Evolutionary conservation across 2,329 filamentous ascomycete species (phyloP), one percentile per base, ranked within the genome.

Genomic region (Apiospora hydei): DNA sequence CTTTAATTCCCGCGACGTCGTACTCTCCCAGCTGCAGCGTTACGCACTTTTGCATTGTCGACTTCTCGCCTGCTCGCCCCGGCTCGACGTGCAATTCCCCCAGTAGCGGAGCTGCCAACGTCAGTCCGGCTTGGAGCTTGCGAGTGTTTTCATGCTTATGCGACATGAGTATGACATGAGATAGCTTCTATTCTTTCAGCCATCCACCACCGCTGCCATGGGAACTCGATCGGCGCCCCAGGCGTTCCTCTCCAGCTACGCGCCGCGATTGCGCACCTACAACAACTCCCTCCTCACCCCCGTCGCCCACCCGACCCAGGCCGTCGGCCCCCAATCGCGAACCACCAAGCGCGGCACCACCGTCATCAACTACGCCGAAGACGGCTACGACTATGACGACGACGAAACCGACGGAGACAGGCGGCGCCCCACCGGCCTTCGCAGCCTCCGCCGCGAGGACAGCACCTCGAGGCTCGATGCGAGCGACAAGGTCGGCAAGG

Each of bases 271-370:
- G 80, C 94, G 96, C 81, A 90, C 91, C 75, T 98, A 97, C 85
- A 94, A 93, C 82, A 98, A 98, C 85, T 94, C 96, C 49, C 90
- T 98, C 71, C 89, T 98, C 74, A 94, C 94, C 34, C 95, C 96
- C 47, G 91, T 96, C 74, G 89, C 96, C 74, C 93, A 93, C 71
- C 91, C 90, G 74, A 88, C 91, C 76, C 86, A 87, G 72, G 88
- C 90, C n/a, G 82, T 89, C 2, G 91, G 90, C 34, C 89, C 92
- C 51, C 85, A 89, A 73, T 88, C 94, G 77, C 91, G 96, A 80
- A 97, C 94, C n/a, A 98, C 96, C 11, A 98, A 99, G 86, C 93
- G 96, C 83, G 96, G 96, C 72, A 98, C 96, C 1, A 96, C 94
- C 46, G 94, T 96, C 75, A 96, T 98, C 84, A 99, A 98, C 84